Percentiles rank a stretch among this genome's conserved stretches.
phyloP scores from a whole-genome alignment of 306 rosid species.

The Elaeagnus macrophylla region DNA sequence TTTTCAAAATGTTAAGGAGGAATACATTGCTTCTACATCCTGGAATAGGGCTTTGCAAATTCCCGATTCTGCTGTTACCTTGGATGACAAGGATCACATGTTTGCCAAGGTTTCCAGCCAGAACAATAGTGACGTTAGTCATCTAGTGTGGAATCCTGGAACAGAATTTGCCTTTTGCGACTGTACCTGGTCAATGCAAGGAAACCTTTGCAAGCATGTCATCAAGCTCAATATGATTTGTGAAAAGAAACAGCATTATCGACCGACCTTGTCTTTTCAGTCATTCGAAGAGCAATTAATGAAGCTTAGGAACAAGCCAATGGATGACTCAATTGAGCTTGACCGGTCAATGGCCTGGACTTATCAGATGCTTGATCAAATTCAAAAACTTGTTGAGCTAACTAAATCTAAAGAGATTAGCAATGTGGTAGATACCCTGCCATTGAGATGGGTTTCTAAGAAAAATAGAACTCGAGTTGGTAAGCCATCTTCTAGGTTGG shows the following conservation, averaged over 20 bases:
- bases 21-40: constrained; percentile 81
- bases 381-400: constrained; percentile 59
- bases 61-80: constrained; percentile 51
- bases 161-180: constrained; percentile 78
- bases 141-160: constrained; percentile 88
- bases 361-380: constrained; percentile 71
- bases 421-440: constrained; percentile 56
- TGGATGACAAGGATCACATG: constrained; percentile 48
- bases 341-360: constrained; percentile 75
- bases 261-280: constrained; percentile 53
- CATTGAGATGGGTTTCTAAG: constrained; percentile 57
- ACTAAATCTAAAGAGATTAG: constrained; percentile 48
- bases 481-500: constrained; percentile 35
- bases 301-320: constrained; percentile 44
- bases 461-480: constrained; percentile 43
- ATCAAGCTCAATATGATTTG: constrained; percentile 72
- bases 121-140: constrained; percentile 39
- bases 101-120: constrained; percentile 76
- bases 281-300: constrained; percentile 57
- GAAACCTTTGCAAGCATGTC: constrained; percentile 86
- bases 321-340: constrained; percentile 64
- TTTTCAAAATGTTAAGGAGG: constrained; percentile 80
- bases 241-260: constrained; percentile 36
- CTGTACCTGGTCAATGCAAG: constrained; percentile 63
- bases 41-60: constrained; percentile 84